Conservation (phyloP, 2,329 filamentous ascomycete genomes). For the Xylaria polymorpha region DNA sequence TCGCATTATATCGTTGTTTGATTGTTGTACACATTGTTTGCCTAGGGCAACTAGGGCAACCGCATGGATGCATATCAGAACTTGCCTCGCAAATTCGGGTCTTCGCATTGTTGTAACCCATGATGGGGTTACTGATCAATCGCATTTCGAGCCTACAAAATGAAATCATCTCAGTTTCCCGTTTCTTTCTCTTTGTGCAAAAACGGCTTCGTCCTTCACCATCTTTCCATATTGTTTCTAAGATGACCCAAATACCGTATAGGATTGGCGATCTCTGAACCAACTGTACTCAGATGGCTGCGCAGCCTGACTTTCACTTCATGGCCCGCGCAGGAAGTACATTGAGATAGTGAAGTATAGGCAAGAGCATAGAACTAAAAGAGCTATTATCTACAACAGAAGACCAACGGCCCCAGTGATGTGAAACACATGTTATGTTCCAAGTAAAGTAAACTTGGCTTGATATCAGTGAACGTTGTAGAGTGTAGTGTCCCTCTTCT, state of each 20-base stretch:
- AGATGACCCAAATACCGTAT: not conserved
- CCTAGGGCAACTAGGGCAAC: slow-evolving; percentile 18
- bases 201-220: slow-evolving; percentile 14
- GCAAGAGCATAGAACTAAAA: slow-evolving; percentile 28
- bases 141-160: not conserved
- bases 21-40: slow-evolving; percentile 38
- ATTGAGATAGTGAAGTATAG: slow-evolving; percentile 22
- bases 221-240: slow-evolving; percentile 20
- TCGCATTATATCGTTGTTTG: slow-evolving; percentile 42
- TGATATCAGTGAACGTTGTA: not conserved
- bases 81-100: not conserved
- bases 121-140: not conserved
- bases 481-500: not conserved
- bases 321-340: slow-evolving; percentile 14
- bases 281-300: slow-evolving; percentile 20
- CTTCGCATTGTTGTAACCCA: not conserved
- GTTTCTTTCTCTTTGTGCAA: slow-evolving; percentile 15
- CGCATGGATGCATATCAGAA: slow-evolving; percentile 17
- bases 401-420: not conserved
- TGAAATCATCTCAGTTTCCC: slow-evolving; percentile 3
- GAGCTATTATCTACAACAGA: slow-evolving; percentile 20
- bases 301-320: slow-evolving; percentile 10
- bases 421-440: not conserved
- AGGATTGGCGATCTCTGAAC: slow-evolving; percentile 3
- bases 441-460: not conserved